Evolutionary conservation across 2,329 filamentous ascomycete genomes (phyloP).

Genomic region (Penicillium sumatraense): DNA sequence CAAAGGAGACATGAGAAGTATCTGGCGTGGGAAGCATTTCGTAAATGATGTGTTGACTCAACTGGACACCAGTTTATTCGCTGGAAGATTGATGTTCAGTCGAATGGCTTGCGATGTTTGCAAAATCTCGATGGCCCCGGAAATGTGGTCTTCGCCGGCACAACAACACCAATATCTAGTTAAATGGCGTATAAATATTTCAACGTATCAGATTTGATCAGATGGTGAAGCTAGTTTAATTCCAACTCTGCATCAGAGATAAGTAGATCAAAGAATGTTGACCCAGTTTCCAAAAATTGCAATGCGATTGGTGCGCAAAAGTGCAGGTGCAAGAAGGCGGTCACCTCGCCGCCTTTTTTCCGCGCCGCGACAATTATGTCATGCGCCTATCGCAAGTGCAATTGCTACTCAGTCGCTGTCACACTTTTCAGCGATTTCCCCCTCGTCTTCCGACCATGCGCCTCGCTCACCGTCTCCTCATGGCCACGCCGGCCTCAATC

Average conservation of each 20-base stretch:
- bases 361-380: slow-evolving; percentile 28
- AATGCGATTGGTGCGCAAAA: background rate
- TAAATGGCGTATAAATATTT: background rate
- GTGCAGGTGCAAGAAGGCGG: slow-evolving; percentile 2
- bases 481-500: slow-evolving; percentile 46
- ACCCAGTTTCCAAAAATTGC: background rate
- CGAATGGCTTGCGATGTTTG: background rate
- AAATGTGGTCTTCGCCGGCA: background rate
- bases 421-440: background rate
- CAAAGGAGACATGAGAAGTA: slow-evolving; percentile 87
- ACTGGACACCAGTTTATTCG: no score
- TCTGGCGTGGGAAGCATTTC: slow-evolving; percentile 90
- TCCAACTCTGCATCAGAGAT: background rate
- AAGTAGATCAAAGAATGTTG: background rate
- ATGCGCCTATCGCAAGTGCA: slow-evolving; percentile 15
- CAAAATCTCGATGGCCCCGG: background rate
- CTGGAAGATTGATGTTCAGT: no score
- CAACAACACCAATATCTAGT: background rate
- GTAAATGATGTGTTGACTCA: background rate
- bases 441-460: slow-evolving; percentile 35
- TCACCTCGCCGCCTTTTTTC: slow-evolving; percentile 26
- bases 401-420: no score
- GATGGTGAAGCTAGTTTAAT: no score
- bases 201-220: background rate
- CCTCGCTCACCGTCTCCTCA: slow-evolving; percentile 39